Base-by-base conservation (phyloP, 2,329 filamentous ascomycete species). In the Rachicladosporium sp. region DNA sequence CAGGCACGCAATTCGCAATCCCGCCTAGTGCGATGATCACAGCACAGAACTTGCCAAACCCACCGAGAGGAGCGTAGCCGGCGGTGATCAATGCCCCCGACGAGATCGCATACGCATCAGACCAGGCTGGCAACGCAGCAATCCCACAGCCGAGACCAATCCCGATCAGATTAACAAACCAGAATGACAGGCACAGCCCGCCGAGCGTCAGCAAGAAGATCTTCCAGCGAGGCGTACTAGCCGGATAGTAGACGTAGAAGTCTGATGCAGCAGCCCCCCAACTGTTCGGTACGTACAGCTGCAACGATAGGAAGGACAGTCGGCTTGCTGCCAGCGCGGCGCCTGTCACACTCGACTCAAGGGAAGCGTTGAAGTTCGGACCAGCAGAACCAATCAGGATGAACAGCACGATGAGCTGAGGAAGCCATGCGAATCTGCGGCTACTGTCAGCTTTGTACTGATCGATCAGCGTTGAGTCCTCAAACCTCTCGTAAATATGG, bases 1-100 rank as follows among this genome's bases (percentile, higher is more conserved):
- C 59, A 1, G 65, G 65, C 2, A 60, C 60, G 41, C 65, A 67
- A 48, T 66, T 68, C 4, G 62, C 59, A 31, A 68, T 55, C 37
- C 64, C 52, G 3, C 61, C 59, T 5, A 68, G 52, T 10, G 63
- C 60, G 40, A 66, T 55, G 39, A 67, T 53, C 40, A 64, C 60
- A 8, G 58, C 58, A 39, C 64, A 66, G 46, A 67, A 61, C 31
- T 59, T 58, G 9, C 65, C 64, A 44, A 67, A 66, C 3, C 49
- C 54, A 9, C 63, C 62, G 4, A 67, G 53, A 10, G 53, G 51
- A 40, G 51, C 54, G 48, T 61, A 67, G 4, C 49, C 59, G 10
- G 57, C 59, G 44, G 60, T 56, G 38, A 67, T 41, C 29, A 66
- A 46, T 5, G 59, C 60, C 4, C 63, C 64, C 0, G 62, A 53